Base-by-base conservation (phyloP, 2,329 filamentous ascomycete species). In the Phymatotrichopsis omnivora region DNA sequence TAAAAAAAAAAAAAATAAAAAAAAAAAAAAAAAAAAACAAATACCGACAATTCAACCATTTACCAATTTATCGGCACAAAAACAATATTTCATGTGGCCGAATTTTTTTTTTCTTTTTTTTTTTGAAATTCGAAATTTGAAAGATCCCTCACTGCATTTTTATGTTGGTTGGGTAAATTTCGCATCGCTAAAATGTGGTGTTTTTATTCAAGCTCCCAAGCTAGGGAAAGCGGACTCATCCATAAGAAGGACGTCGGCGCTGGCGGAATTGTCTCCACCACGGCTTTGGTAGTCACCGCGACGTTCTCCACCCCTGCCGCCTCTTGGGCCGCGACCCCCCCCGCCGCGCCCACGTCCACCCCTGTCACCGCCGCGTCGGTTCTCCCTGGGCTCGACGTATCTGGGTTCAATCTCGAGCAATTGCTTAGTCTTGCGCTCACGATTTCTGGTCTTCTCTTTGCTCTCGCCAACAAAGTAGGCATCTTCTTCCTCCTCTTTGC, bases 381-480 rank as follows among this genome's bases (percentile, higher is more conserved):
- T 34, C 4, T 47, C 46, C 19, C 51, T 52, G 49, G 75, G 72
- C 70, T 89, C 83, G 59, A 84, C 73, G 65, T 75, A 85, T 63
- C 82, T 76, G 70, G 86, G 78, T 67, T 94, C 87, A 57, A 95
- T 84, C 62, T 93, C 85, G 60, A 96, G 65, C 64, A 82, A 68
- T 67, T 84, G 77, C 81, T 95, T 95, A 70, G 82, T 76, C 77
- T 91, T 91, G 71, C 82, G 82, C 73, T 89, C 82, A 64, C 85
- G 85, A 72, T 89, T 78, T 63, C 84, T 83, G 64, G 69, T 70
- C 72, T 76, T 73, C 65, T 77, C 67, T 80, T 95, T 95, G 69
- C 80, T 81, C 53, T 71, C 73, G 59, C 74, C 78, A 61, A 81
- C 68, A 63, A 94, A 81, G 76, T 84, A 95, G 56, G 64, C 63